Percentiles rank a stretch among this genome's conserved stretches.
phyloP scores from a whole-genome alignment of 2,329 filamentous ascomycete species.

The Penicillium psychrosexuale region DNA sequence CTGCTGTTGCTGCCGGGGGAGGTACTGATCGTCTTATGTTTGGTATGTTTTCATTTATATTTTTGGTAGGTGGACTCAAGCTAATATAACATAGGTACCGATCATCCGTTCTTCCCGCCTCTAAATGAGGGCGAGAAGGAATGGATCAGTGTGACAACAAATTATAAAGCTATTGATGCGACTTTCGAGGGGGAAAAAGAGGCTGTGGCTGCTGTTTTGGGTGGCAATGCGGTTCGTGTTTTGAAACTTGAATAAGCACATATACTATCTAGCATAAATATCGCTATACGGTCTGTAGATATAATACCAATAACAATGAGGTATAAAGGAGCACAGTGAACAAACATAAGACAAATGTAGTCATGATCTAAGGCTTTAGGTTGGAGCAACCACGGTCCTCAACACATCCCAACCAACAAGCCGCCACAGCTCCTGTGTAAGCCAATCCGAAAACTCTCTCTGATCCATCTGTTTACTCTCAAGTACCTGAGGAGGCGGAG shows the following conservation, averaged over 20 bases:
- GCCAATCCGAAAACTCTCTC: slow-evolving; percentile 51
- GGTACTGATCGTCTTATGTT: slow-evolving; percentile 42
- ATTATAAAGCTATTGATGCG: slow-evolving; percentile 45
- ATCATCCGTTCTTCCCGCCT: slow-evolving; percentile 47
- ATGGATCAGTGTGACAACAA: slow-evolving; percentile 49
- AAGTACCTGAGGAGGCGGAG: slow-evolving; percentile 19
- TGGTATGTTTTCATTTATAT: slow-evolving; percentile 25
- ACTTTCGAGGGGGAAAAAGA: slow-evolving; percentile 34
- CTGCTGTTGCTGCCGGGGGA: slow-evolving; percentile 70
- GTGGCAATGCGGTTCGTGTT: slow-evolving; percentile 46
- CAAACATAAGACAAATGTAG: not conserved
- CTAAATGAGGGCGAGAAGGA: slow-evolving; percentile 34
- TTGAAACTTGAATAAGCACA: slow-evolving; percentile 32
- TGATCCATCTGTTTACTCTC: slow-evolving; percentile 20
- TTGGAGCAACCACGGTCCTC: not conserved
- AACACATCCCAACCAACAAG: slow-evolving; percentile 56
- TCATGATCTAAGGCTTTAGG: not conserved
- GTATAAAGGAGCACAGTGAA: not conserved
- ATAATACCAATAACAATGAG: not conserved
- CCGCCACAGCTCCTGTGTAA: slow-evolving; percentile 55
- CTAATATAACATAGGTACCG: slow-evolving; percentile 34
- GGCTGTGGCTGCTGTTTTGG: slow-evolving; percentile 38
- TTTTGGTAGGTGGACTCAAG: not conserved
- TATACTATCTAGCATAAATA: not conserved
- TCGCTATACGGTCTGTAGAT: not conserved